Base-by-base conservation (phyloP, 768 basidiomycete genomes). In the Trametes coccinea region DNA sequence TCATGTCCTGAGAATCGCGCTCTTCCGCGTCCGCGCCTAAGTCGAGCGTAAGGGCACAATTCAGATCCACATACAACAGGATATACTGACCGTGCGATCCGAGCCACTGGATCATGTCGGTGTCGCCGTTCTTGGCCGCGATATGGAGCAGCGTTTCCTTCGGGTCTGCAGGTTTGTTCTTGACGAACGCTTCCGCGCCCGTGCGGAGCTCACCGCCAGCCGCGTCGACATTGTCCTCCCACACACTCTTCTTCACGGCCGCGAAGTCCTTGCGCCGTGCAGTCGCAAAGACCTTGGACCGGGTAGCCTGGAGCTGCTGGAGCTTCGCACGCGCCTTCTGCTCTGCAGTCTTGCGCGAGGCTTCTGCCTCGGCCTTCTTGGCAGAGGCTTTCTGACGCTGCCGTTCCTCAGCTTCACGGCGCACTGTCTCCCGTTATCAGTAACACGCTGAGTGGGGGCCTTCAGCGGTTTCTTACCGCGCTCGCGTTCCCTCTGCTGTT, bases 11-110 rank as follows among this genome's bases (percentile, higher is more conserved):
- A 0, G 78, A 79, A 72, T 91, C 80, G 54, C 83, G 81, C 70
- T 92, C 90, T 62, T 90, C 89, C 17, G 83, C 78, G 63, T 90
- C 87, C 51, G 88, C 89, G 74, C 84, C 90, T 92, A 68, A 33
- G 62, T 50, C 47, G 66, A 47, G 11, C 10, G 60, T 61, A 41
- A 61, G 59, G 22, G 22, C 22, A 22, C 22, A 22, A 22, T 22
- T 22, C 22, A 22, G 22, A 22, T 22, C 22, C 46, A 62, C 66
- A 55, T 63, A 60, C 61, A 53, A 49, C 48, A 16, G 14, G 11
- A 31, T 8, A 2, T 54, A 65, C 49, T 43, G 56, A 53, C 90
- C 84, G 70, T 92, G 89, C 4, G 82, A 77, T 73, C 87, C 82
- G 11, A 92, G 80, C 89, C 89, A 92, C 66, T 82, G 72, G 7